Percentiles rank a stretch among this genome's conserved stretches.
phyloP scores from a whole-genome alignment of 2,329 filamentous ascomycete genomes.

The Cladosporium sp. region DNA sequence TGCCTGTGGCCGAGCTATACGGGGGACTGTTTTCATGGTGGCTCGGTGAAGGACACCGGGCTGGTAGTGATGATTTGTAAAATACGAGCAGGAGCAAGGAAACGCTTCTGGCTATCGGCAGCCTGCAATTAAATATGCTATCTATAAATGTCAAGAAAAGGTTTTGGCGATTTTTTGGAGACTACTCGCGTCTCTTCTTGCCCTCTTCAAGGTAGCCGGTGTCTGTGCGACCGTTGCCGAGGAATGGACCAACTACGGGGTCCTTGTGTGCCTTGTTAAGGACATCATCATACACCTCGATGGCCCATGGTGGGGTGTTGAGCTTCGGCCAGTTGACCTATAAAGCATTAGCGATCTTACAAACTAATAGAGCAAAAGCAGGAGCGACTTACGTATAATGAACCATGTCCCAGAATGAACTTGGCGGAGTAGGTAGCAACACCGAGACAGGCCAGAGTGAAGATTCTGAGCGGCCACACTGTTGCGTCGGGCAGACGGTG shows the following conservation, averaged over 20 bases:
- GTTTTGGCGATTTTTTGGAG: not conserved
- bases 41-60: constrained; percentile 7
- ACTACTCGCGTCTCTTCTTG: constrained; percentile 92
- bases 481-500: constrained; percentile 70
- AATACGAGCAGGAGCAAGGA: not conserved
- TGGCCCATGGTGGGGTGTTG: constrained; percentile 81
- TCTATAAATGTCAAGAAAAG: constrained; percentile 14
- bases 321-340: constrained; percentile 99
- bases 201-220: constrained; percentile 89
- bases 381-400: constrained; percentile 81
- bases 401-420: constrained; percentile 82
- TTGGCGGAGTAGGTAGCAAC: constrained; percentile 70
- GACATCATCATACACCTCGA: constrained; percentile 86
- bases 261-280: constrained; percentile 81
- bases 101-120: not conserved
- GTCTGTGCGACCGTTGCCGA: constrained; percentile 73
- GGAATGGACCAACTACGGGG: constrained; percentile 73
- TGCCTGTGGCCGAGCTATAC: constrained; percentile 7
- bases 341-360: constrained; percentile 26
- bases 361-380: not conserved
- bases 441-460: constrained; percentile 75
- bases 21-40: constrained; percentile 12
- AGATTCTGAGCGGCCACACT: constrained; percentile 78
- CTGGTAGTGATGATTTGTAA: not conserved
- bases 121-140: constrained; percentile 14